Percentiles rank a stretch among this genome's conserved stretches.
phyloP scores from a whole-genome alignment of 176 grass and related monocot species.

The Hyparrhenia diplandra region DNA sequence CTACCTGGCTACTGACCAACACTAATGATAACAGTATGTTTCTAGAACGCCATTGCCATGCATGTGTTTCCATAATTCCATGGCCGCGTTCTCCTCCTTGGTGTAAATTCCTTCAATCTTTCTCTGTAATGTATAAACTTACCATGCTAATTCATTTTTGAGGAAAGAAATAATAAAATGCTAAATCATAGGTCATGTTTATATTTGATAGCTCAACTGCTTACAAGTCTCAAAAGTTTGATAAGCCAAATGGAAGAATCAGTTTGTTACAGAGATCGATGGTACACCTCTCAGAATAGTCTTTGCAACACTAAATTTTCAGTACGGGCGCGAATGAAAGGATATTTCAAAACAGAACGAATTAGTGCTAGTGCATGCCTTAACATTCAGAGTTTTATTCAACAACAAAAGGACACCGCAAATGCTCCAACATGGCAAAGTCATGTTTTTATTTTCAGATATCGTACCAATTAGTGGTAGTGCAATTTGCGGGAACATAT shows the following conservation, averaged over 20 bases:
- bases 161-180: background rate
- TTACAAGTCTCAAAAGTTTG: too few relatives aligned
- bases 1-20: background rate
- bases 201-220: background rate
- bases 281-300: too few relatives aligned
- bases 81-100: too few relatives aligned
- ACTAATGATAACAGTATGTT: background rate
- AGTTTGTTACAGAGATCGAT: too few relatives aligned
- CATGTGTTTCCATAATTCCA: too few relatives aligned
- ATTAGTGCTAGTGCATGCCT: background rate
- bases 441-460: background rate
- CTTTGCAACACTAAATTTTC: too few relatives aligned
- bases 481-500: background rate
- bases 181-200: background rate
- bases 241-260: too few relatives aligned
- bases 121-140: too few relatives aligned
- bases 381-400: constrained; percentile 11
- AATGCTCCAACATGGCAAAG: background rate
- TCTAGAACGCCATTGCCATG: background rate
- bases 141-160: background rate
- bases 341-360: background rate
- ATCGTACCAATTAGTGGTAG: too few relatives aligned
- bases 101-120: too few relatives aligned
- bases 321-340: too few relatives aligned
- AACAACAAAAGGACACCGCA: background rate